These are phyloP conservation scores for Exophiala mesophila DNA, from an alignment of 2,329 filamentous ascomycete genomes.

Conservation along the genomic window DNA sequence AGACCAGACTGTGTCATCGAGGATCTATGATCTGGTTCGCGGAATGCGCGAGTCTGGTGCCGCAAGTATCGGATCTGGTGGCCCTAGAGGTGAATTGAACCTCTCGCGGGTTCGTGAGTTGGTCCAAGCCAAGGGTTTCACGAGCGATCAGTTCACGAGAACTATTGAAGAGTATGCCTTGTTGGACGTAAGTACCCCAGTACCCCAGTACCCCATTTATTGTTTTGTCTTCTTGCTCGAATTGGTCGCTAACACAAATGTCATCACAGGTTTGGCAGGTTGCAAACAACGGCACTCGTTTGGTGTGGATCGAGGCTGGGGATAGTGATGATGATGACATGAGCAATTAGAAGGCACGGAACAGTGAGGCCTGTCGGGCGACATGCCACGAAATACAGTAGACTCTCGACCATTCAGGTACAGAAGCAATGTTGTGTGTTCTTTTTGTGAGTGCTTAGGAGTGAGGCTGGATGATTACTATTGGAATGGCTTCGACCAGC, in stretches of 20 bases:
- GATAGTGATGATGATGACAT: constrained; percentile 43
- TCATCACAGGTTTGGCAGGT: constrained; percentile 69
- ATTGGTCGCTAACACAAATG: too few species aligned
- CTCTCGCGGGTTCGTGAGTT: constrained; percentile 84
- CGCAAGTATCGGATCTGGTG: constrained; percentile 69
- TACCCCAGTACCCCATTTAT: too few species aligned
- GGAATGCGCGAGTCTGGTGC: constrained; percentile 80
- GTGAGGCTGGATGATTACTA: too few species aligned
- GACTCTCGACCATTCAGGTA: too few species aligned
- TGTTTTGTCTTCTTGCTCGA: not conserved
- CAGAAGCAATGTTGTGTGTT: too few species aligned
- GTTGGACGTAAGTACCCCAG: constrained; percentile 70
- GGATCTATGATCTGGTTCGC: constrained; percentile 93
- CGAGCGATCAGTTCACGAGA: constrained; percentile 81
- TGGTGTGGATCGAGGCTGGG: constrained; percentile 62
- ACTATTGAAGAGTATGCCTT: constrained; percentile 85
- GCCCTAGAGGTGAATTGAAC: constrained; percentile 67
- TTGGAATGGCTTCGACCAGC: too few species aligned
- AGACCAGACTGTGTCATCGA: constrained; percentile 74
- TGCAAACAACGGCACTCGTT: constrained; percentile 61
- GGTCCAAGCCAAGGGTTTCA: constrained; percentile 94
- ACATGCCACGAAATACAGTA: too few species aligned
- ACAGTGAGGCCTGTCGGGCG: too few species aligned
- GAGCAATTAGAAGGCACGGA: constrained; percentile 14
- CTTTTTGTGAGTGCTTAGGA: too few species aligned